Evolutionary conservation across 2,329 filamentous ascomycete genomes (phyloP), one percentile per base, ranked within the genome.

Genomic region (Fusarium dimerum): DNA sequence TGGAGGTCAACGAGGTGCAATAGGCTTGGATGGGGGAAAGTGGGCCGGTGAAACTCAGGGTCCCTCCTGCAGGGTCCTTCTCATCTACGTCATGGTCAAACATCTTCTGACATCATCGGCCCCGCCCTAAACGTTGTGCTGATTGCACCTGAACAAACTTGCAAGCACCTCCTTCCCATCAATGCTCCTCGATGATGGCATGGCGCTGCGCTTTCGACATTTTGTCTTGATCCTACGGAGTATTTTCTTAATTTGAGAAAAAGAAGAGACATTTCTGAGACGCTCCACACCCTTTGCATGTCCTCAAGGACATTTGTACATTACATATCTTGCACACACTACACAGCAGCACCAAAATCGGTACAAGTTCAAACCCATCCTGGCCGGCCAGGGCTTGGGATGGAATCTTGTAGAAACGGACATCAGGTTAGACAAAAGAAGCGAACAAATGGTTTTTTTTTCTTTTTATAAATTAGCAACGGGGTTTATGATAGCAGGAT

Each of bases 51-150:
- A 26, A 26, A 26, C 7, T 48, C 50, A 68, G 67, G 67, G 66
- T 67, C 68, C 56, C 64, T 58, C 47, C 48, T 60, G 57, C 57
- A 60, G 54, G 67, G 66, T 68, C 68, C 64, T 69, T 45, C 47
- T 13, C 9, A 39, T 26, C 20, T 26, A 26, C 20, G 20, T 26
- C 20, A 26, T 26, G 20, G 20, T 26, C 20, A 26, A 5, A 26
- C 20, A 26, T 26, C 20, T 26, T 26, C 12, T 54, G 50, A 60
- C 57, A 57, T 60, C 57, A 60, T 48, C 40, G 43, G 41, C 32
- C n/a, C 29, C 9, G 34, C 45, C 51, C 41, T 13, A 6, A 38
- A 11, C 16, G 40, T 38, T 40, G 20, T 20, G 39, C 16, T 61
- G 54, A 62, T 57, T 51, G 58, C 57, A 61, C 45, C 41, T 40